Base-by-base conservation (phyloP, 495 filamentous ascomycete genomes). In the Bombardia bombarda region DNA sequence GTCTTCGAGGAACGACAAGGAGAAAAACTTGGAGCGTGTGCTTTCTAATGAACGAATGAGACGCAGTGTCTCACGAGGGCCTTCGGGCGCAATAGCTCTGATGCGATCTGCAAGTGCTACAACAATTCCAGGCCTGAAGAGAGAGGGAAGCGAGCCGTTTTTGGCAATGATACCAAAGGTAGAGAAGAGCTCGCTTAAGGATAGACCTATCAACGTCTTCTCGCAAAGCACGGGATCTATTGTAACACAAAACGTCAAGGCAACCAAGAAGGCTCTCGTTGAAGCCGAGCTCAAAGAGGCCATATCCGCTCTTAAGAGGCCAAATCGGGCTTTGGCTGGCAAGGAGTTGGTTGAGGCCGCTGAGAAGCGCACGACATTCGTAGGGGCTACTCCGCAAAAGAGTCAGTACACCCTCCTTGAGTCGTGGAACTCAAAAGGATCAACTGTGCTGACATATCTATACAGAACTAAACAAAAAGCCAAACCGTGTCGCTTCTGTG, bases 201-300 rank as follows among this genome's bases (percentile, higher is more conserved):
- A 75, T 30, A 57, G 49, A 6, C 23, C 52, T 23, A n/a, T 41
- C 36, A 45, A 42, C 52, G 26, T 50, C 30, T 52, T 55, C 33
- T 42, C 53, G 16, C 40, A 55, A 37, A 50, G 51, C 38, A 36
- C 51, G 25, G 48, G 56, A 43, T 36, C 47, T 17, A 46, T 37
- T 24, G 57, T 36, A 28, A 42, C 47, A 28, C 58, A 61, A 18
- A 80, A 85, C 51, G 64, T 71, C 12, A 95, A 84, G 60, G 60
- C 80, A 35, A 79, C 75, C 50, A 84, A 86, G 60, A 83, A 87
- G 48, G 82, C 86, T 17, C 72, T 77, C 32, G 67, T 94, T 5
- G 82, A 93, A 45, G 80, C 82, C 44, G 86, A 95, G 55, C 69
- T 96, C 20, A 79, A 84, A 52, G 79, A 84, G 25, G 92, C 90